Base-by-base conservation (phyloP, 2,329 filamentous ascomycete genomes). In the Xylaria sp. region DNA sequence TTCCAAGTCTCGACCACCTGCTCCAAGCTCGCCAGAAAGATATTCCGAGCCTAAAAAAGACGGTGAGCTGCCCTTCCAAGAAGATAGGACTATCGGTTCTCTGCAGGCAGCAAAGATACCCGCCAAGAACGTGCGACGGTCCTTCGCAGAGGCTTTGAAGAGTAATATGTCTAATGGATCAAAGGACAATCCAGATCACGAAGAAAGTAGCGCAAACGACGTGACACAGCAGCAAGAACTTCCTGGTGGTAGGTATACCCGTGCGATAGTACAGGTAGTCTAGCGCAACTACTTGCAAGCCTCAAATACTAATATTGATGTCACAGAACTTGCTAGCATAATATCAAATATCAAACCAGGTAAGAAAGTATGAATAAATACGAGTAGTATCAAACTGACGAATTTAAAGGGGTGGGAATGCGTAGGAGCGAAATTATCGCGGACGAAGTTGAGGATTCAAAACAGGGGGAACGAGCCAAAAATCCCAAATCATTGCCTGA, bases 1-100 rank as follows among this genome's bases (percentile, higher is more conserved):
- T 17, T 45, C 64, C 9, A 53, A 61, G 8, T 1, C 21, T n/a
- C 53, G 7, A 23, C 6, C 17, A 14, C 33, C 61, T 45, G 9
- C 35, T 14, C 23, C 25, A 21, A 43, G 25, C n/a, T 37, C 51
- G 4, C 45, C 47, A 12, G 40, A 19, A 3, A 59, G 61, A 37
- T 35, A 57, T 4, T 42, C 47, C 7, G 58, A 64, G 23, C 17
- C n/a, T 4, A 66, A 61, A 47, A 58, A 61, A 61, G 61, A 66
- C 31, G 64, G 61, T 66, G 58, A 66, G 64, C 50, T 50, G 55
- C 55, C 55, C 51, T 61, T 28, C 31, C 61, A 61, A 53, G 42
- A 59, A 50, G 42, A 43, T 11, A 61, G 21, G 46, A 38, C 49
- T 28, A 46, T 50, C 11, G 33, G 42, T 17, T n/a, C 4, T 54